Percentiles rank a stretch among this genome's conserved stretches.
Evolutionary conservation across 225 moss, liverwort and hornwort genomes (phyloP).

Genomic region (Polytrichum commune): DNA sequence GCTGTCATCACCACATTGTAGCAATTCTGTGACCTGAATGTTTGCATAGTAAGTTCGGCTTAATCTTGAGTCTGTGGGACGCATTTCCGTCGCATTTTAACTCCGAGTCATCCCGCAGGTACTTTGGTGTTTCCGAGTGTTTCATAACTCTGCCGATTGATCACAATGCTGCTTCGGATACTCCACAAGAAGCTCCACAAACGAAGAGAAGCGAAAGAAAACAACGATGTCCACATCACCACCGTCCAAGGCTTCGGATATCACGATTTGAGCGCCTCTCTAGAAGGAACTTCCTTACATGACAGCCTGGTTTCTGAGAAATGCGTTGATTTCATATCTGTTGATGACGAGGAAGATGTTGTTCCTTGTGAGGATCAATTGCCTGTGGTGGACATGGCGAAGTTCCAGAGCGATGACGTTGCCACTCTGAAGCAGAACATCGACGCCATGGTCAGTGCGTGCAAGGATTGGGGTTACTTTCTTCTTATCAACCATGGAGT

Average conservation of each 20-base stretch:
- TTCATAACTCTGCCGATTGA: too few relatives aligned
- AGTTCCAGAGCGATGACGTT: slow-evolving; percentile 16
- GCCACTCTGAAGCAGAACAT: slow-evolving; percentile 13
- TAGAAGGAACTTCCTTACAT: slow-evolving; percentile 11
- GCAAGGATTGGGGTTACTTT: slow-evolving; percentile 47
- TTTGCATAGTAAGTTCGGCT: too few relatives aligned
- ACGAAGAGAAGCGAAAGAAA: slow-evolving; percentile 8
- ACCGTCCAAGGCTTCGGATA: slow-evolving; percentile 21
- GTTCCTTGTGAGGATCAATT: slow-evolving; percentile 14
- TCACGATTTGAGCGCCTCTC: slow-evolving; percentile 26
- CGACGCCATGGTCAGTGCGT: slow-evolving; percentile 33
- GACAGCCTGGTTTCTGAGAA: slow-evolving; percentile 23
- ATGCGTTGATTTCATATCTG: slow-evolving; percentile 10
- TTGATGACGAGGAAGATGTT: slow-evolving; percentile 13
- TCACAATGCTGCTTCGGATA: neutral
- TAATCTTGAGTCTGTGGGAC: too few relatives aligned
- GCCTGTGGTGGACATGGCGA: slow-evolving; percentile 43
- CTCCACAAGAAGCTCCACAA: slow-evolving; percentile 21
- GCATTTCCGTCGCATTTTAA: too few relatives aligned
- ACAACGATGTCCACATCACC: neutral
- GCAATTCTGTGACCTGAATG: too few relatives aligned
- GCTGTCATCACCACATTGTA: too few relatives aligned
- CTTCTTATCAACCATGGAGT: slow-evolving; percentile 36
- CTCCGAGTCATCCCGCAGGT: too few relatives aligned
- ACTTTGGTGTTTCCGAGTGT: too few relatives aligned